Conservation (phyloP, 2,329 filamentous ascomycete genomes). For the Alternaria postmessia region DNA sequence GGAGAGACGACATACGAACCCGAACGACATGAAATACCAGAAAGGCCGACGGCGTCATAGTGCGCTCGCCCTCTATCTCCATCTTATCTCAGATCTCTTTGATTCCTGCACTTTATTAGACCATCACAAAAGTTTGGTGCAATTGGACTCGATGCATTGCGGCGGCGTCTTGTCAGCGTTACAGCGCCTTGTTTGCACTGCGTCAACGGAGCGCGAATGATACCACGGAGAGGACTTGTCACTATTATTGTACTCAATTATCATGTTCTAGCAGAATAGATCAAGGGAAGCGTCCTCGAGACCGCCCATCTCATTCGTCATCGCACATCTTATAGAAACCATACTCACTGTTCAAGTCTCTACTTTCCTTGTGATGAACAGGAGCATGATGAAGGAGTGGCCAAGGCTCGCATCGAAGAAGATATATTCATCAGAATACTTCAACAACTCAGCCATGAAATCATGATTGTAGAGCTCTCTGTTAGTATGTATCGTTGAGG, state of each 20-base stretch:
- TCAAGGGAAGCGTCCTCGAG: conserved; percentile 24
- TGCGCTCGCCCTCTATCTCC: neutral
- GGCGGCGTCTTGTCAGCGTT: conserved; percentile 7
- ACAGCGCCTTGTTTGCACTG: conserved; percentile 20
- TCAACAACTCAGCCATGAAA: too few relatives aligned
- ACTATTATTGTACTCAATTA: conserved; percentile 30
- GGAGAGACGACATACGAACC: conserved; percentile 56
- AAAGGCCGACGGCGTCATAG: conserved; percentile 30
- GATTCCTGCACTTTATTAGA: neutral
- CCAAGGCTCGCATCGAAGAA: too few relatives aligned
- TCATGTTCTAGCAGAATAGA: conserved; percentile 25
- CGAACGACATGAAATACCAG: conserved; percentile 42
- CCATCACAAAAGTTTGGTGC: neutral
- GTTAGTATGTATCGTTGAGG: neutral
- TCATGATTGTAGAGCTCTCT: neutral
- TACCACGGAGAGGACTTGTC: conserved; percentile 31
- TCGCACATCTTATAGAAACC: neutral
- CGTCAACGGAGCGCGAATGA: conserved; percentile 25
- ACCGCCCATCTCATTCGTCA: conserved; percentile 6
- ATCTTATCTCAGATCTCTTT: conserved; percentile 1
- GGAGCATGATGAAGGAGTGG: too few relatives aligned
- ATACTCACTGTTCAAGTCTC: conserved; percentile 8
- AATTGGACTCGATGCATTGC: neutral
- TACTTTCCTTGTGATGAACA: neutral
- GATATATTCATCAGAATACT: too few relatives aligned